Conservation (phyloP, 2,329 filamentous ascomycete species). For the Colletotrichum lini region DNA sequence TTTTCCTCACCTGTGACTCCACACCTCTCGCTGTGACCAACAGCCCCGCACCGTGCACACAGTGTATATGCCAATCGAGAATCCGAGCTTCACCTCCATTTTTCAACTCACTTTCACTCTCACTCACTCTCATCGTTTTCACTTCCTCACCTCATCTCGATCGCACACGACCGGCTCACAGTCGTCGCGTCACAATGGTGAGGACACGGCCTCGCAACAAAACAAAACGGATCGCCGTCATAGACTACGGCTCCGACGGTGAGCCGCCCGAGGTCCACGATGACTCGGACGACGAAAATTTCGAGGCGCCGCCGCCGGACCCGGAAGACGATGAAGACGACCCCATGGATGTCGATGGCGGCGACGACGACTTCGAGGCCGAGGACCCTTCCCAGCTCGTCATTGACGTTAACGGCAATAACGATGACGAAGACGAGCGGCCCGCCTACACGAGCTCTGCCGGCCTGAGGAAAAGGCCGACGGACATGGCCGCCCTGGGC, state of each 20-base stretch:
- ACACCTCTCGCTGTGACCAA: neutral
- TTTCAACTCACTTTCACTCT: slow-evolving; percentile 12
- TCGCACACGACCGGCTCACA: neutral
- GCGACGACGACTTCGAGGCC: slow-evolving; percentile 50
- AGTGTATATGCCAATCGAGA: neutral
- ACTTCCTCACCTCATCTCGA: neutral
- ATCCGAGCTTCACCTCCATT: neutral
- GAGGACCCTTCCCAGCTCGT: slow-evolving; percentile 50
- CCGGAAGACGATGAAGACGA: slow-evolving; percentile 49
- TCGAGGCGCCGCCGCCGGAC: slow-evolving; percentile 41
- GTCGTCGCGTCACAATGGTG: slow-evolving; percentile 18
- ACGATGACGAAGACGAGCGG: slow-evolving; percentile 49
- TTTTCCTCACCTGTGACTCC: neutral
- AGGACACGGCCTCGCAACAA: slow-evolving; percentile 35
- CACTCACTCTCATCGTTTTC: neutral
- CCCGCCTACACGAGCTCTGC: slow-evolving; percentile 46
- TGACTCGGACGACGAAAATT: slow-evolving; percentile 45
- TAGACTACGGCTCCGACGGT: slow-evolving; percentile 36
- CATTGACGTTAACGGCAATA: slow-evolving; percentile 43
- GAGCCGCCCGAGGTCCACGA: slow-evolving; percentile 33
- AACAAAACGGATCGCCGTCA: slow-evolving; percentile 24
- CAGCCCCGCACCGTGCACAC: neutral
- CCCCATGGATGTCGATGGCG: slow-evolving; percentile 48
- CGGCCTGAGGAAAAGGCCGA: slow-evolving; percentile 38
- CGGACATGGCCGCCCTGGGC: slow-evolving; percentile 35